Conservation (phyloP, 2,329 filamentous ascomycete genomes). For the Microcyclospora pomicola region DNA sequence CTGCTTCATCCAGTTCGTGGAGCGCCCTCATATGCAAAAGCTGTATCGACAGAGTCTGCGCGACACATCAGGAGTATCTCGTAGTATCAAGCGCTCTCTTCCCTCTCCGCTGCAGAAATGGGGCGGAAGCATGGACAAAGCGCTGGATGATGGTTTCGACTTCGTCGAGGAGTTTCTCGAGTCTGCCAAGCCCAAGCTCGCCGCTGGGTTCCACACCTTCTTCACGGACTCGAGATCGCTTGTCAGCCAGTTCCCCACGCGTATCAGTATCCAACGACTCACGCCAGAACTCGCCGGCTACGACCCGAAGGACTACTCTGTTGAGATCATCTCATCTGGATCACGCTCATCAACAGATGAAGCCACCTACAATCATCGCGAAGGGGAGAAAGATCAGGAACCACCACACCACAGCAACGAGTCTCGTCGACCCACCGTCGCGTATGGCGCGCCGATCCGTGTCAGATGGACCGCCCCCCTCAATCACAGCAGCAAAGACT, state of each 20-base stretch:
- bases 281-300: constrained; percentile 67
- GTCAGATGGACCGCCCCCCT: constrained; percentile 82
- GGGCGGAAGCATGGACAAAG: constrained; percentile 75
- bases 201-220: constrained; percentile 72
- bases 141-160: constrained; percentile 72
- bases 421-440: constrained; percentile 62
- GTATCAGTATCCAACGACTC: constrained; percentile 68
- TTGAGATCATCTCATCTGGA: constrained; percentile 57
- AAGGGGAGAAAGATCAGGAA: constrained; percentile 55
- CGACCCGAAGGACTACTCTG: constrained; percentile 64
- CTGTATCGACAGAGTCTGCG: constrained; percentile 77
- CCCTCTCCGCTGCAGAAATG: constrained; percentile 71
- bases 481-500: constrained; percentile 81
- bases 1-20: constrained; percentile 80
- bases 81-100: constrained; percentile 75
- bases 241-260: constrained; percentile 79
- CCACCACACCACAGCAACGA: constrained; percentile 46
- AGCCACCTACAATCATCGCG: constrained; percentile 50
- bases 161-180: constrained; percentile 88
- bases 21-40: constrained; percentile 97
- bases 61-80: constrained; percentile 77
- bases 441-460: constrained; percentile 80
- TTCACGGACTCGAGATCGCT: constrained; percentile 76
- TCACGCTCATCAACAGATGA: constrained; percentile 22
- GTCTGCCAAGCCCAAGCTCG: constrained; percentile 68